These are phyloP conservation scores for Blastomyces percursus DNA, from an alignment of 2,329 filamentous ascomycete genomes.

Conservation along the genomic window DNA sequence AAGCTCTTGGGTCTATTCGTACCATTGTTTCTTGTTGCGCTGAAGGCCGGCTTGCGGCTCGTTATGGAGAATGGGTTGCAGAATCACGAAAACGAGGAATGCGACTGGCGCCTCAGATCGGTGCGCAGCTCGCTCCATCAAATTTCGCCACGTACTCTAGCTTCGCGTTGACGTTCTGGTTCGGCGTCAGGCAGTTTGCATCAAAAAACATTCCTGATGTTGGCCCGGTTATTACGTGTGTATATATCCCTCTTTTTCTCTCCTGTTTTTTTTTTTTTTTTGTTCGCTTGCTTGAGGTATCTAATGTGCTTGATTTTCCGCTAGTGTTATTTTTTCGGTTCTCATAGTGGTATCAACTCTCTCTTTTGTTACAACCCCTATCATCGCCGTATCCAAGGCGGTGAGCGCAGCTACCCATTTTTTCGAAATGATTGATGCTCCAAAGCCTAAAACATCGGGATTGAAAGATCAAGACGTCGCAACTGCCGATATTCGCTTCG, in stretches of 20 bases:
- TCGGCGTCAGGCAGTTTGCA: constrained; percentile 26
- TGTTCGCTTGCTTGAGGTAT: neutral
- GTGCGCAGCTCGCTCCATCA: constrained; percentile 23
- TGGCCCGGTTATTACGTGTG: constrained; percentile 29
- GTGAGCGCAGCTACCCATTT: constrained; percentile 23
- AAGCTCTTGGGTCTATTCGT: constrained; percentile 34
- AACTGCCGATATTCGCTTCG: constrained; percentile 45
- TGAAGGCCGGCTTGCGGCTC: constrained; percentile 26
- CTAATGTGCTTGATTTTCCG: neutral
- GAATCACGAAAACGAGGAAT: constrained; percentile 27
- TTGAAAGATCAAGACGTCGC: constrained; percentile 42
- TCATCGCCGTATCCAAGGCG: constrained; percentile 29
- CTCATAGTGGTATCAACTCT: constrained; percentile 15
- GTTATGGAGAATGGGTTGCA: constrained; percentile 29
- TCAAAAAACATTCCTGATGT: constrained; percentile 26
- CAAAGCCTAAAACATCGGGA: constrained; percentile 22
- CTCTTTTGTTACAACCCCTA: constrained; percentile 16
- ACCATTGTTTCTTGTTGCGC: constrained; percentile 38
- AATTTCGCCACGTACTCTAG: constrained; percentile 31
- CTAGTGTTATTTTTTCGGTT: constrained; percentile 28
- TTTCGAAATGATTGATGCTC: constrained; percentile 25
- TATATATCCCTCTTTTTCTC: neutral
- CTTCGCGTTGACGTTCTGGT: constrained; percentile 30
- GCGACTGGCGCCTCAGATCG: constrained; percentile 21
- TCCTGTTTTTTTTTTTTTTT: too few species aligned